These are phyloP conservation scores for Hypoxylon rickii DNA, from an alignment of 495 filamentous ascomycete species.

Conservation along the genomic window DNA sequence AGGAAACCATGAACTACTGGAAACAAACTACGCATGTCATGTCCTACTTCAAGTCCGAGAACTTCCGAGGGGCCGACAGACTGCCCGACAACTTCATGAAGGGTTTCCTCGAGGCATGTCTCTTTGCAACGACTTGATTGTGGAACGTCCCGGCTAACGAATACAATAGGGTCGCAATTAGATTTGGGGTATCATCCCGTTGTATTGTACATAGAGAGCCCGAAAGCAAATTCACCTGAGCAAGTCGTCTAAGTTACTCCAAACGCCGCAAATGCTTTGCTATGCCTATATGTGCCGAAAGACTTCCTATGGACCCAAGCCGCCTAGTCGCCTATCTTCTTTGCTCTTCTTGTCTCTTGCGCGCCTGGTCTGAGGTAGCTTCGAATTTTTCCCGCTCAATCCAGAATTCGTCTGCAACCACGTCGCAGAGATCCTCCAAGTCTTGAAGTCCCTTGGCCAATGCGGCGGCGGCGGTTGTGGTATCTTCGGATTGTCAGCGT, in stretches of 20 bases:
- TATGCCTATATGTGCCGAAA: constrained; percentile 8
- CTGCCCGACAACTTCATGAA: constrained; percentile 87
- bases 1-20: constrained; percentile 99
- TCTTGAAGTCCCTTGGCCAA: constrained; percentile 88
- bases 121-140: not conserved
- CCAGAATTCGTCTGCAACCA: constrained; percentile 85
- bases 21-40: constrained; percentile 95
- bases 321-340: constrained; percentile 3
- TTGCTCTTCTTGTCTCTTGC: constrained; percentile 19
- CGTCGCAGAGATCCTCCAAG: constrained; percentile 87
- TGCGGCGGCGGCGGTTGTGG: constrained; percentile 78
- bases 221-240: constrained; percentile 33
- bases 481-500: constrained; percentile 57
- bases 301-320: not conserved
- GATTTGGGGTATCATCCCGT: constrained; percentile 28
- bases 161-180: constrained; percentile 56
- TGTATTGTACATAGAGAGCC: constrained; percentile 43
- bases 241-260: constrained; percentile 34
- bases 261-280: constrained; percentile 39
- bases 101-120: constrained; percentile 84
- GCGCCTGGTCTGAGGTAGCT: constrained; percentile 31
- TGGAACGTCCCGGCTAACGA: constrained; percentile 18
- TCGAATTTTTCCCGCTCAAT: constrained; percentile 66
- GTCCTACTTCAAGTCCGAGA: constrained; percentile 93
- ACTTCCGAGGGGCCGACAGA: constrained; percentile 69